Evolutionary conservation across 129 eudicot genomes (phyloP).

Genomic region (Erigeron canadensis): DNA sequence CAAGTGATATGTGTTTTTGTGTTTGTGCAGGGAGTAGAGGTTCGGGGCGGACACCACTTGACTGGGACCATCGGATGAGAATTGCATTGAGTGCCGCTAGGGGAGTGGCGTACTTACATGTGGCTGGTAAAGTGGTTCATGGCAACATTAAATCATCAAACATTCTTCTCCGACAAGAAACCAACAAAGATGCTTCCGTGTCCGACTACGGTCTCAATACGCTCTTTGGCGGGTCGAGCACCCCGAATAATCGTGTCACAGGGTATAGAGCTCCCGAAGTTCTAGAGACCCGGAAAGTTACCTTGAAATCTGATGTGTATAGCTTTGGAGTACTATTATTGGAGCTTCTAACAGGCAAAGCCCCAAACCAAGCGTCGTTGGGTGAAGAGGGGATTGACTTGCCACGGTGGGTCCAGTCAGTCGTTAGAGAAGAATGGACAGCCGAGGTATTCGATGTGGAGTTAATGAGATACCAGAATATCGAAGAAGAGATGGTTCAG

Average conservation of each 20-base stretch:
- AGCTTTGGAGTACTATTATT: constrained; percentile 79
- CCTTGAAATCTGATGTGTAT: constrained; percentile 83
- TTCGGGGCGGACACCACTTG: constrained; percentile 75
- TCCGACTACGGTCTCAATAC: constrained; percentile 80
- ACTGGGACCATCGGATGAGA: constrained; percentile 84
- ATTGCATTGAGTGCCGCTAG: constrained; percentile 69
- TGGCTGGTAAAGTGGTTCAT: constrained; percentile 68
- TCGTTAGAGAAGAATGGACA: constrained; percentile 87
- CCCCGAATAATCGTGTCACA: constrained; percentile 57
- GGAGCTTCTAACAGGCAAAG: constrained; percentile 85
- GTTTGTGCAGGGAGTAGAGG: constrained; percentile 73
- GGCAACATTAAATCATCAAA: constrained; percentile 95
- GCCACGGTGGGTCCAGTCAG: constrained; percentile 95
- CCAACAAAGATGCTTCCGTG: constrained; percentile 47
- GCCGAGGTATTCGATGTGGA: constrained; percentile 94
- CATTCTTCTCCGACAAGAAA: constrained; percentile 62
- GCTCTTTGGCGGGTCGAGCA: constrained; percentile 45
- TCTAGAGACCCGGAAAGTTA: constrained; percentile 63
- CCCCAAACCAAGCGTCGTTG: constrained; percentile 85
- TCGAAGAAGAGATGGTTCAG: constrained; percentile 95
- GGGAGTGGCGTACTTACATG: constrained; percentile 72
- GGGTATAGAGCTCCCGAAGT: constrained; percentile 95
- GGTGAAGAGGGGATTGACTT: constrained; percentile 93
- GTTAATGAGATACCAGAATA: constrained; percentile 68
- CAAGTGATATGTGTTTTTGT: not conserved